A percentile compares a stretch with the other conserved stretches of the same genome.
Evolutionary conservation across 2,329 filamentous ascomycete species (phyloP).

Genomic region (Ophiostoma angusticollis): DNA sequence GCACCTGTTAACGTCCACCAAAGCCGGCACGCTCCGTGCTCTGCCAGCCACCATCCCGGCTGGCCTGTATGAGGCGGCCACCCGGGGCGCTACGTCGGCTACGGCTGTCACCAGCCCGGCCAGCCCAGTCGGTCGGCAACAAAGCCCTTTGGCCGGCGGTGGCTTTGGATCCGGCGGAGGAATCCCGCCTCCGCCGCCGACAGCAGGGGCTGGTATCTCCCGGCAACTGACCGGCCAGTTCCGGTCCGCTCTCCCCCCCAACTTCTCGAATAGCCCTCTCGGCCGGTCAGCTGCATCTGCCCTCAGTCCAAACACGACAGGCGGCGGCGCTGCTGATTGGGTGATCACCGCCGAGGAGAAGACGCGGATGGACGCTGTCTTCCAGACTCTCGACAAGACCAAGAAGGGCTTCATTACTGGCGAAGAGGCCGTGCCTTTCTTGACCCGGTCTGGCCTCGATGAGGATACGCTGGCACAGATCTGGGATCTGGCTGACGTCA

Average conservation of each 20-base stretch:
- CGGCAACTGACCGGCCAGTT: conserved; percentile 63
- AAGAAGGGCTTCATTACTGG: conserved; percentile 78
- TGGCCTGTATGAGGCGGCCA: conserved; percentile 80
- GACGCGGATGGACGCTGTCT: conserved; percentile 74
- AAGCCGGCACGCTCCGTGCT: conserved; percentile 65
- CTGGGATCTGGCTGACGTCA: conserved; percentile 94
- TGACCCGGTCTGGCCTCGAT: conserved; percentile 79
- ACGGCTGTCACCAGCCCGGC: conserved; percentile 15
- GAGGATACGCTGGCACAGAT: conserved; percentile 88
- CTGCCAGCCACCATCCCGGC: conserved; percentile 72
- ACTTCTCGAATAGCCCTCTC: conserved; percentile 40
- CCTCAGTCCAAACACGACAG: conserved; percentile 13
- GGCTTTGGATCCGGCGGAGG: conserved; percentile 16
- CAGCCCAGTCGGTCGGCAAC: conserved; percentile 27
- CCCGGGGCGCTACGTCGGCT: conserved; percentile 38
- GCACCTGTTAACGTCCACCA: conserved; percentile 88
- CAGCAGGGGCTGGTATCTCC: conserved; percentile 62
- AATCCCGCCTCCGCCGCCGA: conserved; percentile 31
- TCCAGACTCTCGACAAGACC: conserved; percentile 67
- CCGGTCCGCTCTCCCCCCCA: conserved; percentile 15
- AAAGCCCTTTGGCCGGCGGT: conserved; percentile 30
- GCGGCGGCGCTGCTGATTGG: conserved; percentile 47
- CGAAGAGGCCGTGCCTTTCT: conserved; percentile 87
- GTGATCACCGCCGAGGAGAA: conserved; percentile 74
- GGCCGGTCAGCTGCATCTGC: conserved; percentile 34